phyloP scores from a whole-genome alignment of 2,329 filamentous ascomycete species.

The Byssoonygena ceratinophila region DNA sequence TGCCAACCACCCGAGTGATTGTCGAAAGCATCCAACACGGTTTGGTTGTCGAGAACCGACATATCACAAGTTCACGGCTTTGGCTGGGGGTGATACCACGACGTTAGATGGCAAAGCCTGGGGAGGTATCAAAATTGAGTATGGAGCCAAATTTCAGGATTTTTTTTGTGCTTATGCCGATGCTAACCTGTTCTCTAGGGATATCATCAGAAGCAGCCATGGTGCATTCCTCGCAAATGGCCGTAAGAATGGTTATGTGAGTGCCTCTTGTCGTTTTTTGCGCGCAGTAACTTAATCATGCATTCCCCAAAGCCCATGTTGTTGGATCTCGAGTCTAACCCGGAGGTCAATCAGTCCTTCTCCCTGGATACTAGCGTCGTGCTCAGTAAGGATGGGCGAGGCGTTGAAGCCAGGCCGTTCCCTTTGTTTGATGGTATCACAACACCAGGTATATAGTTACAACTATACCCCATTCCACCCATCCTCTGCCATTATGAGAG shows the following conservation, averaged over 20 bases:
- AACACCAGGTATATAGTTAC: conserved; percentile 1
- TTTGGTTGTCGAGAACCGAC: background rate
- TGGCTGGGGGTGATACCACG: background rate
- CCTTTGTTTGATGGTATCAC: conserved; percentile 4
- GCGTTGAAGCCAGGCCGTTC: background rate
- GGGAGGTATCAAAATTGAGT: background rate
- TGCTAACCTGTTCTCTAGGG: conserved; percentile 1
- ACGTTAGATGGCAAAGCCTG: conserved; percentile 1
- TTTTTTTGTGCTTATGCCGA: background rate
- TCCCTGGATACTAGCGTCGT: conserved; percentile 1
- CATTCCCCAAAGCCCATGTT: background rate
- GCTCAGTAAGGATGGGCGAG: background rate
- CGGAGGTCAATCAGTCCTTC: background rate
- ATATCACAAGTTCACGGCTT: conserved; percentile 7
- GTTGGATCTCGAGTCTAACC: background rate
- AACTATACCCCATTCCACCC: background rate
- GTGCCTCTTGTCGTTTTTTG: background rate
- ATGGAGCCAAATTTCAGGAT: background rate
- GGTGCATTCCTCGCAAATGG: conserved; percentile 7
- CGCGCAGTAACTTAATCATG: background rate
- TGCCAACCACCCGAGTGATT: background rate
- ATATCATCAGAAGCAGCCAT: conserved; percentile 8
- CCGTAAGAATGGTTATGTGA: conserved; percentile 6
- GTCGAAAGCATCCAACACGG: conserved; percentile 2
- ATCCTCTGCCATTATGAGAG: background rate